Conservation (phyloP, 345 rosid species). For the Crucihimalaya himalaica region DNA sequence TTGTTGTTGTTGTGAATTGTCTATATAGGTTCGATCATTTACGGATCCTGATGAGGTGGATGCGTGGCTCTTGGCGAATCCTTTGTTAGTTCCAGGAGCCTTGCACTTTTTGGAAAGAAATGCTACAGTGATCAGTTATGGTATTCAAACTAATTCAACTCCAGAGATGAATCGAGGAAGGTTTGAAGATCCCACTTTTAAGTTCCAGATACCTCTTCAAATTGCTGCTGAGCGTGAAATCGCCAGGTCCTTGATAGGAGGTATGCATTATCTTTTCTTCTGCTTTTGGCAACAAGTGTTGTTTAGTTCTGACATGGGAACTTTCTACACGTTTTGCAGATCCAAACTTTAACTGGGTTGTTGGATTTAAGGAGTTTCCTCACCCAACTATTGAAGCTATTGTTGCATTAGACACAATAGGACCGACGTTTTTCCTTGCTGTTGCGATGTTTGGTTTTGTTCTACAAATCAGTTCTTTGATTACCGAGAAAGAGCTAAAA, state of each 20-base stretch:
- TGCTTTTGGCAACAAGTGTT: background rate
- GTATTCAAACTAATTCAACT: constrained; percentile 87
- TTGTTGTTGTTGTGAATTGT: background rate
- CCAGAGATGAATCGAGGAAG: constrained; percentile 52
- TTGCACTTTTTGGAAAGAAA: constrained; percentile 63
- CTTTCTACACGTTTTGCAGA: constrained; percentile 44
- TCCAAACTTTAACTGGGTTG: constrained; percentile 68
- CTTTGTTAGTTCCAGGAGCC: constrained; percentile 67
- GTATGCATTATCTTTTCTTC: constrained; percentile 37
- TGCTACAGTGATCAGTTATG: constrained; percentile 67
- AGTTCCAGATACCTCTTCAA: constrained; percentile 90
- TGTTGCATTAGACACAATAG: constrained; percentile 52
- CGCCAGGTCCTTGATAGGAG: constrained; percentile 75
- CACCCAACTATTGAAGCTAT: constrained; percentile 63
- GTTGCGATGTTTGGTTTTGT: constrained; percentile 90
- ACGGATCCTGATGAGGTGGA: constrained; percentile 56
- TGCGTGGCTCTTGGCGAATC: constrained; percentile 63
- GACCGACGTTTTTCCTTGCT: constrained; percentile 90
- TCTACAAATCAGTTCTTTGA: constrained; percentile 73
- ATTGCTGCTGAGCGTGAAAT: constrained; percentile 92
- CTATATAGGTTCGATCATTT: constrained; percentile 63
- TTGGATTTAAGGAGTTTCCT: constrained; percentile 78
- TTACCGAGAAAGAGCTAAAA: constrained; percentile 88
- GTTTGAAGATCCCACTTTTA: constrained; percentile 79
- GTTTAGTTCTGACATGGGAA: constrained; percentile 19